phyloP scores from a whole-genome alignment of 2,329 filamentous ascomycete species.

The Aspergillus pseudoterreus region DNA sequence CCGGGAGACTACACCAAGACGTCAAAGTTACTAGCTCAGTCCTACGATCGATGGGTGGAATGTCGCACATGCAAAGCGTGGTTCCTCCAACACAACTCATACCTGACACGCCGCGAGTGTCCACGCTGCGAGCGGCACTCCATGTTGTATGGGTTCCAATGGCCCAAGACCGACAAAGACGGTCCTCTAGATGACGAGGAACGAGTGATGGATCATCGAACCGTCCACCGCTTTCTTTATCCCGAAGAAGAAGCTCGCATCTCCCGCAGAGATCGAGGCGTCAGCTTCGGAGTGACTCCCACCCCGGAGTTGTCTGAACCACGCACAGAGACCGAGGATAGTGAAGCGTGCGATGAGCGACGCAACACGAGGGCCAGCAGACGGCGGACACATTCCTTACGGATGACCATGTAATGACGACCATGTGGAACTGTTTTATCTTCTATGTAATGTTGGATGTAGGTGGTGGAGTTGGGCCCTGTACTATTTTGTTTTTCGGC shows the following conservation, averaged over 20 bases:
- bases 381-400: constrained; percentile 28
- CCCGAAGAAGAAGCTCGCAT: constrained; percentile 60
- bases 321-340: constrained; percentile 36
- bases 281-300: constrained; percentile 34
- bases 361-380: constrained; percentile 34
- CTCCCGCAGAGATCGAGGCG: constrained; percentile 34
- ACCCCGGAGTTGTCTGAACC: constrained; percentile 37
- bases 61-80: constrained; percentile 78
- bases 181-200: constrained; percentile 68
- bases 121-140: constrained; percentile 92
- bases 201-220: constrained; percentile 76
- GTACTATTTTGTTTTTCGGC: neutral
- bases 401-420: constrained; percentile 33
- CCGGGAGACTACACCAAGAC: constrained; percentile 84
- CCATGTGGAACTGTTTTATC: neutral
- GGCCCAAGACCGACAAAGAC: constrained; percentile 89
- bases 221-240: constrained; percentile 77
- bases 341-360: constrained; percentile 32
- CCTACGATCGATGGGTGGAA: constrained; percentile 78
- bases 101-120: constrained; percentile 79
- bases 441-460: constrained; percentile 3
- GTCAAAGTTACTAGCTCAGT: constrained; percentile 68
- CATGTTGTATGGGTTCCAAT: constrained; percentile 89
- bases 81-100: constrained; percentile 87
- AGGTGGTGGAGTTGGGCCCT: constrained; percentile 2